Evolutionary conservation across 1,284 basidiomycete species (phyloP).

Genomic region (Schizophyllum commune): DNA sequence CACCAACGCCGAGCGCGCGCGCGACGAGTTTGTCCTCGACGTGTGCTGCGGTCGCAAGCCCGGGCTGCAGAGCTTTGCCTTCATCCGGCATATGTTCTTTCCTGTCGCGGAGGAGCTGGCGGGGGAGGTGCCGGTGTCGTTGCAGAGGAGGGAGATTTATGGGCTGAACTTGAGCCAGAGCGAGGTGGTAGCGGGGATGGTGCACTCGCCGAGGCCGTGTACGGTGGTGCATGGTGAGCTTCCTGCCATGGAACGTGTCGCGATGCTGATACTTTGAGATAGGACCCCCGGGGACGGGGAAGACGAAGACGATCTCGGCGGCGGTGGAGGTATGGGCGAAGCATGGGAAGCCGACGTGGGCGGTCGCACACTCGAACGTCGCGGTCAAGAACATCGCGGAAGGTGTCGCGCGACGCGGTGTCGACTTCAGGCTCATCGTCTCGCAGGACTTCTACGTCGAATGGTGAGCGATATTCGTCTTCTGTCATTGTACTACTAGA

Average conservation of each 20-base stretch:
- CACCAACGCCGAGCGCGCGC: slow-evolving; percentile 26
- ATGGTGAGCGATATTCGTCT: slow-evolving; percentile 26
- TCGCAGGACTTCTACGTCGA: slow-evolving; percentile 41
- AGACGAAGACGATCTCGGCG: slow-evolving; percentile 12
- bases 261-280: not conserved
- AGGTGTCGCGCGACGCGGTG: slow-evolving; percentile 25
- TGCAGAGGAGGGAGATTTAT: not conserved
- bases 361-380: slow-evolving; percentile 14
- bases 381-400: slow-evolving; percentile 14
- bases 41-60: too few species aligned
- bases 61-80: slow-evolving; percentile 16
- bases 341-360: slow-evolving; percentile 7
- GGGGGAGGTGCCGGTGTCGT: not conserved
- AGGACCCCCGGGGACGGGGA: slow-evolving; percentile 15
- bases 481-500: too few species aligned
- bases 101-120: slow-evolving; percentile 11
- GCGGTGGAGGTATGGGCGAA: slow-evolving; percentile 8
- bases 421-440: slow-evolving; percentile 38
- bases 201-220: slow-evolving; percentile 16
- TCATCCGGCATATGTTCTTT: slow-evolving; percentile 28
- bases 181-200: slow-evolving; percentile 8
- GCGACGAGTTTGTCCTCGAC: slow-evolving; percentile 24
- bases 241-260: slow-evolving; percentile 10
- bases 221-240: slow-evolving; percentile 44
- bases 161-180: slow-evolving; percentile 25